Conservation (phyloP, 2,329 filamentous ascomycete genomes). For the Arthroderma sp. region DNA sequence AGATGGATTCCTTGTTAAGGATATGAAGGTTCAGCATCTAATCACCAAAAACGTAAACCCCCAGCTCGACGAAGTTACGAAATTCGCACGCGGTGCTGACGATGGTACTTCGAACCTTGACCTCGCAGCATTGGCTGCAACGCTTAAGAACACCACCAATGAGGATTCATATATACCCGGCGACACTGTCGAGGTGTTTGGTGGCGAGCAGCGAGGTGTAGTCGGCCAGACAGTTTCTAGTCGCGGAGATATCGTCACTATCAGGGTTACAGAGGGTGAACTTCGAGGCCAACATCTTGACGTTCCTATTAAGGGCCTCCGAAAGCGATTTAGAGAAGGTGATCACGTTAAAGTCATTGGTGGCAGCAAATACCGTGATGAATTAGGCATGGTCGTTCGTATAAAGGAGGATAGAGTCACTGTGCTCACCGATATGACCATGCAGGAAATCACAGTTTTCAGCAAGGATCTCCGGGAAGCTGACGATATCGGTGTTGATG, state of each 20-base stretch:
- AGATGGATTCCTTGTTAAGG: conserved; percentile 85
- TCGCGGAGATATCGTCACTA: conserved; percentile 80
- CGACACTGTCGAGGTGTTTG: conserved; percentile 91
- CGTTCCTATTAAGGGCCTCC: conserved; percentile 78
- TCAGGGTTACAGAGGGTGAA: conserved; percentile 71
- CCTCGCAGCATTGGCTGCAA: conserved; percentile 77
- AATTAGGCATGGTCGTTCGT: conserved; percentile 93
- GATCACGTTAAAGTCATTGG: conserved; percentile 99
- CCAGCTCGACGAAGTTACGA: conserved; percentile 87
- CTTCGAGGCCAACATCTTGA: conserved; percentile 75
- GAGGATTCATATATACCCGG: conserved; percentile 80
- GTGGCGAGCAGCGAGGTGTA: conserved; percentile 87
- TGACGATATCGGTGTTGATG: conserved; percentile 77
- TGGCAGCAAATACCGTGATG: conserved; percentile 83
- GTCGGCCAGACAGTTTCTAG: conserved; percentile 75
- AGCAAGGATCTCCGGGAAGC: conserved; percentile 93
- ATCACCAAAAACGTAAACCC: conserved; percentile 85
- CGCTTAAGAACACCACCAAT: conserved; percentile 69
- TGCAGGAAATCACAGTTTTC: conserved; percentile 91
- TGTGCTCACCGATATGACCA: conserved; percentile 80
- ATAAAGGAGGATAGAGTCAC: conserved; percentile 88
- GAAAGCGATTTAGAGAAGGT: conserved; percentile 83
- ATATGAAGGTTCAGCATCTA: conserved; percentile 78
- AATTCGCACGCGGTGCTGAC: conserved; percentile 74
- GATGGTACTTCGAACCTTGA: conserved; percentile 92